A percentile compares a stretch with the other conserved stretches of the same genome.
phyloP scores from a whole-genome alignment of 192 early-diverging fungal species.

The Backusella circina region DNA sequence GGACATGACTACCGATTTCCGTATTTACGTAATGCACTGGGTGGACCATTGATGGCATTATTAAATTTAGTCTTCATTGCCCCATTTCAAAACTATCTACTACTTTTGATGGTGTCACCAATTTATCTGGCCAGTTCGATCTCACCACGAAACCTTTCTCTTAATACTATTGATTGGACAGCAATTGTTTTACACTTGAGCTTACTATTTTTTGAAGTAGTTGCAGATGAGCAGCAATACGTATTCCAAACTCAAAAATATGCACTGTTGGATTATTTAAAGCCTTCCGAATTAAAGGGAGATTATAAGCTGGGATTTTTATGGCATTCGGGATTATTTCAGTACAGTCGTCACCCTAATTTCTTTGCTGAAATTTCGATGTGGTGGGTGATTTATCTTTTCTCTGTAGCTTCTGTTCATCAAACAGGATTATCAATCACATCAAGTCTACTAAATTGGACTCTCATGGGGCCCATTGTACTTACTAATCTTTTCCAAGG shows the following conservation, averaged over 20 bases:
- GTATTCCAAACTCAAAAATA: constrained; percentile 57
- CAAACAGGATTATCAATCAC: background rate
- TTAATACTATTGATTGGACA: constrained; percentile 44
- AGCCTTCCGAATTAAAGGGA: constrained; percentile 25
- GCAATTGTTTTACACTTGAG: constrained; percentile 41
- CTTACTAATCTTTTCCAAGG: constrained; percentile 71
- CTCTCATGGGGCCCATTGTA: constrained; percentile 42
- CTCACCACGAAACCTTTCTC: background rate
- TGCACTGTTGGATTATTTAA: constrained; percentile 34
- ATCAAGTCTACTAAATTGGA: constrained; percentile 35
- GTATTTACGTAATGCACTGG: constrained; percentile 34
- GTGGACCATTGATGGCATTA: constrained; percentile 51
- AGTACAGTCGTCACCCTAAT: constrained; percentile 79
- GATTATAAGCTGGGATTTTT: constrained; percentile 67
- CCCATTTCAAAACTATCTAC: constrained; percentile 65
- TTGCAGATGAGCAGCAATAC: constrained; percentile 85
- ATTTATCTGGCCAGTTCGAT: constrained; percentile 37
- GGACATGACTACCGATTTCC: constrained; percentile 81
- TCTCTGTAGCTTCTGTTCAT: constrained; percentile 46
- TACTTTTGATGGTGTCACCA: constrained; percentile 57
- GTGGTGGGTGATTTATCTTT: constrained; percentile 63
- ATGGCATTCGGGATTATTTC: constrained; percentile 63
- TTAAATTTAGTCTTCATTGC: constrained; percentile 75
- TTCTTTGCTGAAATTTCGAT: constrained; percentile 75
- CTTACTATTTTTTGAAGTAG: constrained; percentile 55